A percentile compares a stretch with the other conserved stretches of the same genome.
These are phyloP conservation scores for Eimeria falciformis DNA, from an alignment of 169 alveolate species.

Conservation along the genomic window DNA sequence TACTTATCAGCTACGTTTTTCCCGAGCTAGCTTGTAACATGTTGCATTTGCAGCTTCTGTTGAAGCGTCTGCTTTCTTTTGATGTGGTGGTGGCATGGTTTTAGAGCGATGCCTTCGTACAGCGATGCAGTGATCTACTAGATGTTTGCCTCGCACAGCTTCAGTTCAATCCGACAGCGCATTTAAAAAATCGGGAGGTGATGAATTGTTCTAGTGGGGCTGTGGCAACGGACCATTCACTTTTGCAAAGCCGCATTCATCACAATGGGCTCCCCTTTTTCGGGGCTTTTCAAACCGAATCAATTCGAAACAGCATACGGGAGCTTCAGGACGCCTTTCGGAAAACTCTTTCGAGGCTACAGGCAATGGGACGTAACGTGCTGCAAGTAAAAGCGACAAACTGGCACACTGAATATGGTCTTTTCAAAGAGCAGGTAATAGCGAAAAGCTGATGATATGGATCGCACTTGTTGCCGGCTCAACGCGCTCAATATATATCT, in stretches of 20 bases:
- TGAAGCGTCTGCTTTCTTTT: too few relatives aligned
- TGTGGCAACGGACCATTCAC: background rate
- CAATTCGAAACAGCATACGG: slow-evolving; percentile 88
- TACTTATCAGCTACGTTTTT: too few relatives aligned
- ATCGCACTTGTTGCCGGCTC: too few relatives aligned
- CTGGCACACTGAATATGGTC: slow-evolving; percentile 96
- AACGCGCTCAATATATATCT: too few relatives aligned
- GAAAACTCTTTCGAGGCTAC: slow-evolving; percentile 88
- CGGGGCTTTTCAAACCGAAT: slow-evolving; percentile 93
- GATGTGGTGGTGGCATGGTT: background rate
- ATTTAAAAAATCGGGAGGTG: slow-evolving; percentile 78
- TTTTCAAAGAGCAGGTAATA: slow-evolving; percentile 88
- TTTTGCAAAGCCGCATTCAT: background rate
- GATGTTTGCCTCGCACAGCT: slow-evolving; percentile 94
- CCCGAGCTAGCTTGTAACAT: too few relatives aligned
- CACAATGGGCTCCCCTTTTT: slow-evolving; percentile 80
- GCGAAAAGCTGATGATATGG: too few relatives aligned
- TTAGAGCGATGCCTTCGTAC: slow-evolving; percentile 95
- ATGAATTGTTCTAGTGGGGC: background rate
- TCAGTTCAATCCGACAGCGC: slow-evolving; percentile 90
- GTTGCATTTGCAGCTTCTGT: too few relatives aligned
- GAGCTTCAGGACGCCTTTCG: slow-evolving; percentile 89
- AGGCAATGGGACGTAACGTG: slow-evolving; percentile 90
- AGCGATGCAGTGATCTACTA: slow-evolving; percentile 94
- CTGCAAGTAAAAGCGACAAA: slow-evolving; percentile 94